Percentiles rank a stretch among this genome's conserved stretches.
These are phyloP conservation scores for Boletales sp. DNA, from an alignment of 768 basidiomycete species.

Conservation along the genomic window DNA sequence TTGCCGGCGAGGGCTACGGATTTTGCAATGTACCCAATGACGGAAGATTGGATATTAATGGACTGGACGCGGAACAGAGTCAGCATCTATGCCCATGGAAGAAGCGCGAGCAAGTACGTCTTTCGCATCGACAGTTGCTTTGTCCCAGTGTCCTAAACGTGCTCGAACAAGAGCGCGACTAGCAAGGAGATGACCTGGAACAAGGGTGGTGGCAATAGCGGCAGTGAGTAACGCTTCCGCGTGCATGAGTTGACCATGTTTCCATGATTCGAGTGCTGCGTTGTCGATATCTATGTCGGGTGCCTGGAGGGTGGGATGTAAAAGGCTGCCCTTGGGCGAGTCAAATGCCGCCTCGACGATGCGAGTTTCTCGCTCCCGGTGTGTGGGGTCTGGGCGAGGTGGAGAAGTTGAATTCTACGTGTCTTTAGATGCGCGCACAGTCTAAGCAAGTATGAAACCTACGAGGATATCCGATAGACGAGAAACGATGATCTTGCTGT, in stretches of 20 bases:
- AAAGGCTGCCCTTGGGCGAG: too few relatives aligned
- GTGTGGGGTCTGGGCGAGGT: too few relatives aligned
- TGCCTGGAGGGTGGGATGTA: too few relatives aligned
- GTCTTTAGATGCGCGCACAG: too few relatives aligned
- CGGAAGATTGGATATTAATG: neutral
- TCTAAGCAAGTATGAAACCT: neutral
- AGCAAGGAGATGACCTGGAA: conserved; percentile 1
- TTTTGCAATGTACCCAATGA: conserved; percentile 4
- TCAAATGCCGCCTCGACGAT: too few relatives aligned
- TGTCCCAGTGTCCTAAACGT: conserved; percentile 5
- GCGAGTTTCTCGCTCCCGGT: too few relatives aligned
- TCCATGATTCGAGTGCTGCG: neutral
- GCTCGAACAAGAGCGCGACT: conserved; percentile 2
- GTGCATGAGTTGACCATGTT: neutral
- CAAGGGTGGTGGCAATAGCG: too few relatives aligned
- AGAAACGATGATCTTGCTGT: too few relatives aligned
- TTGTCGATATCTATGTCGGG: neutral
- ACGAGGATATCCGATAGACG: neutral
- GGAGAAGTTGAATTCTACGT: neutral
- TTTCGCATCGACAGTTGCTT: conserved; percentile 2
- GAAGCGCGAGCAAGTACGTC: neutral
- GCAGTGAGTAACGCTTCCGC: too few relatives aligned
- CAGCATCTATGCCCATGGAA: neutral
- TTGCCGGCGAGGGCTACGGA: neutral
- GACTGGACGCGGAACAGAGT: neutral